Base-by-base conservation (phyloP, 2,329 filamentous ascomycete species). In the Epichloe bromicola region DNA sequence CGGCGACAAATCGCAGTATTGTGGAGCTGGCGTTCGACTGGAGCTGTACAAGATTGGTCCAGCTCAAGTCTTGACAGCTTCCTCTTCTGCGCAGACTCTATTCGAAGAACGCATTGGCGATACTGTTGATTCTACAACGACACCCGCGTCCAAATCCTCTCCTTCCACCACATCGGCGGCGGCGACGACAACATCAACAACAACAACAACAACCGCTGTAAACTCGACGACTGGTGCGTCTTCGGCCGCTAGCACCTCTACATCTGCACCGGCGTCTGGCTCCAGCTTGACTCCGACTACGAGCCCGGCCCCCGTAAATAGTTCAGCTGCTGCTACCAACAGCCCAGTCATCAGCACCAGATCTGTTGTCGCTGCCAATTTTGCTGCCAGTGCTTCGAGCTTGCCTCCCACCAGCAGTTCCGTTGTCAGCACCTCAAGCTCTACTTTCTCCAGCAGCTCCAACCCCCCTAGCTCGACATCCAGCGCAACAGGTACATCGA, bases 41-140 rank as follows among this genome's bases (percentile, higher is more conserved):
- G 68, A 61, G 37, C 19, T 68, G 50, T 70, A 70, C 36, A 62
- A 67, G 34, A 57, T 54, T 55, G 48, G 2, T 67, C 62, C 0
- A 41, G 51, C 1, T 66, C 63, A 45, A 45, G 34, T 23, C 33
- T 19, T n/a, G 19, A 15, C 40, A 26, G 23, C 17, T 23, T n/a
- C 36, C 14, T 49, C 38, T 12, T 3, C 14, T 17, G 23, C 23
- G 19, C 20, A 30, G 30, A 11, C 20, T n/a, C n/a, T 30, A 5
- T 11, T 14, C 15, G 23, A 44, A 30, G 26, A 30, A 30, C 7
- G 26, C 26, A 30, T 30, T 7, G 26, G 26, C 26, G 26, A 30
- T 30, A 30, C 26, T 30, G 19, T 26, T 30, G 41, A 11, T 10
- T 44, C 41, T 26, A 33, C 19, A 15, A 26, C 41, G 23, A 44